Conservation (phyloP, 1,284 basidiomycete genomes). For the Ceratobasidium sp. region DNA sequence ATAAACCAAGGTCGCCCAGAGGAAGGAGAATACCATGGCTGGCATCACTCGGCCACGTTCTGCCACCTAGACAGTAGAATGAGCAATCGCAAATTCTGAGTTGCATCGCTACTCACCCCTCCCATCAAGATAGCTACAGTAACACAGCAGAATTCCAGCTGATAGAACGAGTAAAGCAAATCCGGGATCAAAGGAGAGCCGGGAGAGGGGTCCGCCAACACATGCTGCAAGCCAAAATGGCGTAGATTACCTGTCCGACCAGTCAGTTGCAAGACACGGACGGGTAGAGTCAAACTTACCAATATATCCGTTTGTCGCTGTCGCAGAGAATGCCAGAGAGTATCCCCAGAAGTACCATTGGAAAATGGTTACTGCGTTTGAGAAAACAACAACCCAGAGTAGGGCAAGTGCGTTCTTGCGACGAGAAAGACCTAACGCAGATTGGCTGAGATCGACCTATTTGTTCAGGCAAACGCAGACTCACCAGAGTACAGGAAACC, state of each 20-base stretch:
- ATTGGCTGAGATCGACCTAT: conserved; percentile 56
- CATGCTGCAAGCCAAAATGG: conserved; percentile 71
- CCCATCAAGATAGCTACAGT: conserved; percentile 79
- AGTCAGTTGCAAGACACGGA: background rate
- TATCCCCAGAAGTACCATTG: conserved; percentile 92
- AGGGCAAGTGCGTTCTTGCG: conserved; percentile 66
- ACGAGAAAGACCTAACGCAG: conserved; percentile 53
- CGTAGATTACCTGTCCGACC: conserved; percentile 51
- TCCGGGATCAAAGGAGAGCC: conserved; percentile 75
- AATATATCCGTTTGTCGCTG: conserved; percentile 79
- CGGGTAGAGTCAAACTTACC: conserved; percentile 58
- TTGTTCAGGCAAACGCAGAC: conserved; percentile 63
- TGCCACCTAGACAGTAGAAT: conserved; percentile 64
- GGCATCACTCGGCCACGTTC: conserved; percentile 89
- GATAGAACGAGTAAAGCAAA: conserved; percentile 83
- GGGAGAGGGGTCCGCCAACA: conserved; percentile 78
- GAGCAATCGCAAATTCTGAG: conserved; percentile 57
- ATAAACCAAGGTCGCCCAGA: conserved; percentile 87
- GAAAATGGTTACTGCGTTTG: conserved; percentile 83
- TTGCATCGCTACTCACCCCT: conserved; percentile 47
- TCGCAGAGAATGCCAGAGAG: conserved; percentile 78
- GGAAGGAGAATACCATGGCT: conserved; percentile 85
- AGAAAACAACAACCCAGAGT: conserved; percentile 72
- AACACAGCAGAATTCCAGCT: conserved; percentile 86
- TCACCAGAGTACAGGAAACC: conserved; percentile 87